A percentile compares a stretch with the other conserved stretches of the same genome.
These are phyloP conservation scores for Chytriomyces confervae DNA, from an alignment of 192 early-diverging fungal species.

Conservation along the genomic window DNA sequence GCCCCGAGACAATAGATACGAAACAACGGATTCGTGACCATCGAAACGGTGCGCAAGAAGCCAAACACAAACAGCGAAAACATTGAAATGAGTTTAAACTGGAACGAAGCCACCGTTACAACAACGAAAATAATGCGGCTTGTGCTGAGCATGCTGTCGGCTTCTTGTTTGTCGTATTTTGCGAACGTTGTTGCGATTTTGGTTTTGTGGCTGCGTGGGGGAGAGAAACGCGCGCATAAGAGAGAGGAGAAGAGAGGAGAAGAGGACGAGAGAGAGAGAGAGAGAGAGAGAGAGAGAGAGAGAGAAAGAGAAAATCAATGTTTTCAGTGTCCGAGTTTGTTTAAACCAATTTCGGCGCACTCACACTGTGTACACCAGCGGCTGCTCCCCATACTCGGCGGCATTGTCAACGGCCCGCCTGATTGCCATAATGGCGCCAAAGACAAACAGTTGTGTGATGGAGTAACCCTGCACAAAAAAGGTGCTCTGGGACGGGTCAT, in stretches of 20 bases:
- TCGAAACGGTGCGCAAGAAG: constrained; percentile 4
- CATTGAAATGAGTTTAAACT: constrained; percentile 17
- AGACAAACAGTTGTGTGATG: constrained; percentile 21
- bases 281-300: not conserved
- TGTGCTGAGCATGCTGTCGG: not conserved
- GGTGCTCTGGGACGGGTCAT: not conserved
- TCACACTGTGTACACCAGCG: constrained; percentile 17
- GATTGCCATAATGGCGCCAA: constrained; percentile 9
- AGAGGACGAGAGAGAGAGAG: not conserved
- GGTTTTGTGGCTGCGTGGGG: not conserved
- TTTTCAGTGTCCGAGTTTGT: too few relatives aligned
- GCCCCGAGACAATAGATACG: constrained; percentile 6
- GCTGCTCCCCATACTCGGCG: not conserved
- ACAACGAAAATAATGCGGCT: constrained; percentile 15
- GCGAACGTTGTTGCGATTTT: constrained; percentile 12
- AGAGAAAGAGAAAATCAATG: not conserved
- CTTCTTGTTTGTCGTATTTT: constrained; percentile 22
- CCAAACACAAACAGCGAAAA: constrained; percentile 23
- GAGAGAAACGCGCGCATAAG: not conserved
- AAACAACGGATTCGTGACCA: constrained; percentile 23
- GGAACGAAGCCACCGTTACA: not conserved
- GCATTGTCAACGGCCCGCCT: not conserved
- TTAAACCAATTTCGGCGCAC: not conserved
- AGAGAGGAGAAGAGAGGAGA: not conserved
- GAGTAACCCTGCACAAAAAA: constrained; percentile 10